Conservation (phyloP, 345 rosid genomes). For the Cardiospermum halicacabum region DNA sequence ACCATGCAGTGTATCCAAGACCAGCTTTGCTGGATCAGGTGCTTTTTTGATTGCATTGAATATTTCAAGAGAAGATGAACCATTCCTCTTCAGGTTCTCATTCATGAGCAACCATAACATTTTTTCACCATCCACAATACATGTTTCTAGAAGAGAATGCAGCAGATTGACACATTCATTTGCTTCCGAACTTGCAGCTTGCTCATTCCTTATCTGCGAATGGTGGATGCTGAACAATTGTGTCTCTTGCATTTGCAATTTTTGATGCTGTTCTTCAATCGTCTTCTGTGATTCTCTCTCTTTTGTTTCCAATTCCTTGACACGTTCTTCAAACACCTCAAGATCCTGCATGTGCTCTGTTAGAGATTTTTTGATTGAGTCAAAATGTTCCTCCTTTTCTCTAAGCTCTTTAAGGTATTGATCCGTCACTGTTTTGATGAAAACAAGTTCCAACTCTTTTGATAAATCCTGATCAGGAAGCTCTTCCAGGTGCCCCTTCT, state of each 20-base stretch:
- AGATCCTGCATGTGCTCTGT: constrained; percentile 13
- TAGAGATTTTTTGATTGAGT: constrained; percentile 1
- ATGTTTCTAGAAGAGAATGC: not conserved
- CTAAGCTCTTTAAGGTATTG: no score
- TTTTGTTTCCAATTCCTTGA: constrained; percentile 27
- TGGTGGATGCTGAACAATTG: constrained; percentile 9
- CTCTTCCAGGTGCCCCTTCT: constrained; percentile 23
- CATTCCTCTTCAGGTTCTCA: constrained; percentile 31
- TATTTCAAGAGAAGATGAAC: constrained; percentile 28
- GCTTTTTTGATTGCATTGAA: constrained; percentile 20
- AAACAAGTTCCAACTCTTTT: no score
- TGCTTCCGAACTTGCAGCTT: constrained; percentile 3
- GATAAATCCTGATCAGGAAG: no score
- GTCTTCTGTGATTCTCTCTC: constrained; percentile 15
- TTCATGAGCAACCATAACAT: constrained; percentile 42
- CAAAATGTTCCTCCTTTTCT: constrained; percentile 22
- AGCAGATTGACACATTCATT: not conserved
- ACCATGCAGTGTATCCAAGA: constrained; percentile 48
- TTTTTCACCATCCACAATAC: constrained; percentile 28
- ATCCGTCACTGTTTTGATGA: no score
- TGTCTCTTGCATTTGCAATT: constrained; percentile 18
- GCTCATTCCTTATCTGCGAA: constrained; percentile 17
- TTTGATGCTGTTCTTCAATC: constrained; percentile 13
- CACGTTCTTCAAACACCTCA: constrained; percentile 15
- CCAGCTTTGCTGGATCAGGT: constrained; percentile 53